Base-by-base conservation (phyloP, 257 asterid species). In the Nicotiana otophora region DNA sequence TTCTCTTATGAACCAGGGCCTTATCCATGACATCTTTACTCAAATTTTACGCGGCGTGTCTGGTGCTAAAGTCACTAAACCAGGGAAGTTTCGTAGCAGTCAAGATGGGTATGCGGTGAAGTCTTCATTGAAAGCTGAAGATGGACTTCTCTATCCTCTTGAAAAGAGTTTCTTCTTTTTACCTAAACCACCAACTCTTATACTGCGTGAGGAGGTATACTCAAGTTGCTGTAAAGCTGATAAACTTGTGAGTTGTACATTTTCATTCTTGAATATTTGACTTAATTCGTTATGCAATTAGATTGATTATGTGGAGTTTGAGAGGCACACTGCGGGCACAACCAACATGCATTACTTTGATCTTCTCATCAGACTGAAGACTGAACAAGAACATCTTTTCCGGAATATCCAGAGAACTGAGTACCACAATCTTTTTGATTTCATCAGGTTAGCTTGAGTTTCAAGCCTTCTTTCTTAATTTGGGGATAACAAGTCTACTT, bases 81-180 rank as follows among this genome's bases (percentile, higher is more conserved):
- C 99, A 51, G 99, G 99, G 81, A 90, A 87, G 82, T 96, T 96
- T 83, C 97, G 98, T 34, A 94, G 98, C 88, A 83, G 88, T 86
- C 97, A 86, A 74, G 92, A 91, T 69, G 99, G 99, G 75, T 94
- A 92, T 88, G 98, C 98, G 81, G 98, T 96, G 83, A 96, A 94
- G 87, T 96, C 99, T 69, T 96, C 99, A 17, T 89, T 96, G 84
- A 96, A 96, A 92, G 99, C 99, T 87, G 99, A 96, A 91, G 99
- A 96, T 85, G 99, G 99, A 82, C 90, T 92, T 88, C 98, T 96
- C 84, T 96, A 96, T 91, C 98, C 98, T 63, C 98, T 96, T 62
- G 99, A 96, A 79, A 96, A 96, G 91, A 90, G 98, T 88, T 96
- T 96, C 86, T 96, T 96, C 98, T 96, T 96, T 86, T 84, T 96